A percentile compares a stretch with the other conserved stretches of the same genome.
phyloP scores from a whole-genome alignment of 2,329 filamentous ascomycete genomes.

The Amylocarpus encephaloides region DNA sequence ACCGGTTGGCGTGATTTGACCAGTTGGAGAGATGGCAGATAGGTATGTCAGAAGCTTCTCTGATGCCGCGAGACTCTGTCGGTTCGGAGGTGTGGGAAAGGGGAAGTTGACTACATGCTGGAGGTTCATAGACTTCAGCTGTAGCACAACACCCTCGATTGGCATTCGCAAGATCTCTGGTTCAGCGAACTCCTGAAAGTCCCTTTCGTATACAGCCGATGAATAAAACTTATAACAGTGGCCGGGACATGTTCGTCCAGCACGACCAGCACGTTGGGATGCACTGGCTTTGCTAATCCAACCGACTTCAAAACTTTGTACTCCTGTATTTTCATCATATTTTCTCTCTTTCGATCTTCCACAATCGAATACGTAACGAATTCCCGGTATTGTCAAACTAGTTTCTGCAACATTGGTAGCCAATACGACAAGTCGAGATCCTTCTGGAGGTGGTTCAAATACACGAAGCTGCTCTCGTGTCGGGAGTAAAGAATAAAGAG shows the following conservation, averaged over 20 bases:
- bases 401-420: conserved; percentile 98
- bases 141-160: conserved; percentile 85
- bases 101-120: conserved; percentile 90
- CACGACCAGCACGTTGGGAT: conserved; percentile 84
- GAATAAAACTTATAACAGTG: conserved; percentile 96
- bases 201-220: conserved; percentile 85
- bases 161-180: conserved; percentile 88
- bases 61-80: conserved; percentile 68
- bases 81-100: conserved; percentile 84
- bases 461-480: conserved; percentile 87
- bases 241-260: conserved; percentile 88
- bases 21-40: conserved; percentile 65
- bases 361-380: conserved; percentile 92
- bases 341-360: conserved; percentile 87
- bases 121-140: conserved; percentile 91
- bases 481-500: conserved; percentile 85
- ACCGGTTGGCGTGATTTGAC: conserved; percentile 75
- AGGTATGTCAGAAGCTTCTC: conserved; percentile 84
- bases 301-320: conserved; percentile 89
- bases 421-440: conserved; percentile 77
- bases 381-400: conserved; percentile 90
- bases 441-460: conserved; percentile 78
- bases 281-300: conserved; percentile 99
- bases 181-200: conserved; percentile 78
- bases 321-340: conserved; percentile 80